A percentile compares a stretch with the other conserved stretches of the same genome.
These are phyloP conservation scores for Alternaria gaisen DNA, from an alignment of 2,329 filamentous ascomycete species.

Conservation along the genomic window DNA sequence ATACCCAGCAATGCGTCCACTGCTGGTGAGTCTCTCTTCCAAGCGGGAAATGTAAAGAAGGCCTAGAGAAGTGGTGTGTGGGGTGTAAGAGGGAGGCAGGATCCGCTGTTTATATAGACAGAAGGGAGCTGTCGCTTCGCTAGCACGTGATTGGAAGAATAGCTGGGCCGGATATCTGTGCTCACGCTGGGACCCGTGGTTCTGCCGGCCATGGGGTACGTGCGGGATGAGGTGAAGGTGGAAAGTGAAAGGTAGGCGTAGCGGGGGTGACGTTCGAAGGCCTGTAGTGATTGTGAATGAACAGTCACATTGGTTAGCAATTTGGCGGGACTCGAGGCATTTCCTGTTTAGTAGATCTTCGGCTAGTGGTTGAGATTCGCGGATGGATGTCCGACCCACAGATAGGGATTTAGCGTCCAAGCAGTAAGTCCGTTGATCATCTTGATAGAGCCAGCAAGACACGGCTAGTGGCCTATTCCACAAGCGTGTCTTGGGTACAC, in stretches of 20 bases:
- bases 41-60: not conserved
- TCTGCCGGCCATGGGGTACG: not conserved
- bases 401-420: not conserved
- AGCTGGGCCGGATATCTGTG: not conserved
- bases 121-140: not conserved
- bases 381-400: not conserved
- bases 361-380: not conserved
- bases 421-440: too few relatives aligned
- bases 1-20: not conserved
- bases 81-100: not conserved
- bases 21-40: constrained; percentile 4
- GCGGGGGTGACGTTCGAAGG: not conserved
- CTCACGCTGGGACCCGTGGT: not conserved
- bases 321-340: too few relatives aligned
- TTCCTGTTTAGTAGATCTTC: not conserved
- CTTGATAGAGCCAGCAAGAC: not conserved
- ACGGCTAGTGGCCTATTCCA: not conserved
- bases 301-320: not conserved
- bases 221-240: not conserved
- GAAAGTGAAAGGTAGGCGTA: not conserved
- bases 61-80: not conserved
- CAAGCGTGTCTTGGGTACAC: too few relatives aligned
- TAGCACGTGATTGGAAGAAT: not conserved
- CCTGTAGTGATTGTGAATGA: not conserved
- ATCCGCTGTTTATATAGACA: constrained; percentile 3